A percentile compares a stretch with the other conserved stretches of the same genome.
Evolutionary conservation across 2,329 filamentous ascomycete species (phyloP).

Genomic region (Calonectria hongkongensis): DNA sequence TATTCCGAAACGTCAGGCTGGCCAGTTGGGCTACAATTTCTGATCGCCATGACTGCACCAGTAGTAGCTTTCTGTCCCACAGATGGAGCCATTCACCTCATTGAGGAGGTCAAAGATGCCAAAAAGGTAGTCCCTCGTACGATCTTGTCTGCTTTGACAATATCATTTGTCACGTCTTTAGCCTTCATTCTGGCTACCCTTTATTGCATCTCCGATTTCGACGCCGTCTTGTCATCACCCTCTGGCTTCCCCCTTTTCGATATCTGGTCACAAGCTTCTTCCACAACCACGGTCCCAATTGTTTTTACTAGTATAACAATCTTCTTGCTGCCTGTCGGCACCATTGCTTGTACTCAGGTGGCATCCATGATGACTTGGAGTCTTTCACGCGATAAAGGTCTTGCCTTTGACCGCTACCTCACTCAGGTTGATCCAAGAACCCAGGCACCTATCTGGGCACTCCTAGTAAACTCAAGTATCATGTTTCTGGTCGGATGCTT

Average conservation of each 20-base stretch:
- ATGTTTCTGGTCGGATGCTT: conserved; percentile 26
- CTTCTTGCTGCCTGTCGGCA: conserved; percentile 17
- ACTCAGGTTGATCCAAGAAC: not conserved
- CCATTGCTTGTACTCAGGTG: conserved; percentile 19
- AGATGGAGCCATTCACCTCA: conserved; percentile 22
- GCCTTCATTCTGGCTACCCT: not conserved
- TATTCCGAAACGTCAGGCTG: not conserved
- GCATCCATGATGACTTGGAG: conserved; percentile 31
- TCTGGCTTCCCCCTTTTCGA: conserved; percentile 24
- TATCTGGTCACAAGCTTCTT: conserved; percentile 5
- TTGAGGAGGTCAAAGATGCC: conserved; percentile 12
- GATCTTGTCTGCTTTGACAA: not conserved
- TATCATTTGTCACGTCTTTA: conserved; percentile 8
- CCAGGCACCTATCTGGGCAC: conserved; percentile 7
- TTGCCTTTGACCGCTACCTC: conserved; percentile 7
- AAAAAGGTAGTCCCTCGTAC: conserved; percentile 18
- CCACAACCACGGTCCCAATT: not conserved
- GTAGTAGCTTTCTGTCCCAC: not conserved
- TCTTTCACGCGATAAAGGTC: conserved; percentile 13
- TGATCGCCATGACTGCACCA: not conserved
- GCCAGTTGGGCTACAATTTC: conserved; percentile 6
- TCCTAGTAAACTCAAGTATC: conserved; percentile 8
- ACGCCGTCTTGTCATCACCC: not conserved
- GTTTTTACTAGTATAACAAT: conserved; percentile 24
- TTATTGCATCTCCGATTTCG: conserved; percentile 19